Evolutionary conservation across 2,329 filamentous ascomycete genomes (phyloP).

Genomic region (Periconia macrospinosa): DNA sequence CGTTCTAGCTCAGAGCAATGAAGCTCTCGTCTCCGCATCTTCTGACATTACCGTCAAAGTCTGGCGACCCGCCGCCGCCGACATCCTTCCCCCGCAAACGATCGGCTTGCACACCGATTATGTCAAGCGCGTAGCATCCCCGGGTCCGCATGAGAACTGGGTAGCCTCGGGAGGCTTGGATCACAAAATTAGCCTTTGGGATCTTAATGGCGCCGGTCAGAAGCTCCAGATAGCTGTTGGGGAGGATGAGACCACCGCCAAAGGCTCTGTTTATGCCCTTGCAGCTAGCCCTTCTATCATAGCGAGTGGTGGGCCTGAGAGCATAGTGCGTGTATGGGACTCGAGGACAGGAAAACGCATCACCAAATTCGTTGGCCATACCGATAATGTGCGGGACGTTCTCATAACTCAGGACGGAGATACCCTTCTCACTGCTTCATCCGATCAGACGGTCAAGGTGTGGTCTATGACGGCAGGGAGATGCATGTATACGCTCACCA

Average conservation of each 20-base stretch:
- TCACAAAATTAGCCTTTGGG: constrained; percentile 90
- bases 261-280: constrained; percentile 93
- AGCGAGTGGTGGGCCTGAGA: constrained; percentile 91
- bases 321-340: constrained; percentile 90
- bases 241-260: constrained; percentile 79
- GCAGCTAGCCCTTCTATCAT: constrained; percentile 78
- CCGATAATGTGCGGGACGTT: constrained; percentile 90
- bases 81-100: constrained; percentile 68
- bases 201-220: constrained; percentile 84
- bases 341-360: constrained; percentile 83
- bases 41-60: constrained; percentile 93
- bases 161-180: constrained; percentile 93
- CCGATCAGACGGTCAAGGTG: constrained; percentile 95
- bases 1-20: constrained; percentile 74
- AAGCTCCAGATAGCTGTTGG: constrained; percentile 82
- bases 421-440: constrained; percentile 89
- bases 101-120: constrained; percentile 96
- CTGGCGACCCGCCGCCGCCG: constrained; percentile 75
- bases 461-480: constrained; percentile 95
- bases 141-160: constrained; percentile 73
- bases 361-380: constrained; percentile 96
- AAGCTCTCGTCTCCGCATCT: constrained; percentile 82
- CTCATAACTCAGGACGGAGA: constrained; percentile 86
- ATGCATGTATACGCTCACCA: constrained; percentile 97
- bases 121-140: constrained; percentile 88